Evolutionary conservation across 768 basidiomycete genomes (phyloP).

Genomic region (Kwoniella bestiolae): DNA sequence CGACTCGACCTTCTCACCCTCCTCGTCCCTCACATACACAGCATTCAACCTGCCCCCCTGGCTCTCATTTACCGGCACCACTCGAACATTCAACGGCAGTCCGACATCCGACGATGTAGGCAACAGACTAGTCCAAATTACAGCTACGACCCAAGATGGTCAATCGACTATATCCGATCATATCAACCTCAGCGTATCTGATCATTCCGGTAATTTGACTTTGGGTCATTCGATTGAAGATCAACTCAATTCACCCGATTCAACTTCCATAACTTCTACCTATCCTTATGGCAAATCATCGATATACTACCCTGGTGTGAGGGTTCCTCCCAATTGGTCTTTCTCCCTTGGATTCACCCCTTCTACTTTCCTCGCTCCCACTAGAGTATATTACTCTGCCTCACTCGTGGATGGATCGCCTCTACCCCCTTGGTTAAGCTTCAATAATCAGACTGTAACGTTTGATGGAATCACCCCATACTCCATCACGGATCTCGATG

Average conservation of each 20-base stretch:
- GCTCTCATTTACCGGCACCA: constrained; percentile 70
- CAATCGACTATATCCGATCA: constrained; percentile 63
- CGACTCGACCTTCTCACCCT: constrained; percentile 65
- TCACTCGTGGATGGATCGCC: constrained; percentile 69
- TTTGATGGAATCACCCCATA: constrained; percentile 76
- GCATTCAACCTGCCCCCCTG: constrained; percentile 69
- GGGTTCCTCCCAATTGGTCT: constrained; percentile 81
- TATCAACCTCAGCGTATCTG: constrained; percentile 52
- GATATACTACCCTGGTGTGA: constrained; percentile 62
- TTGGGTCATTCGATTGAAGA: constrained; percentile 65
- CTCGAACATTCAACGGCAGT: constrained; percentile 68
- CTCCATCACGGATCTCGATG: constrained; percentile 59
- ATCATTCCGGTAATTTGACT: constrained; percentile 61
- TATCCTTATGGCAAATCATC: constrained; percentile 64
- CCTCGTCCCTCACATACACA: constrained; percentile 63
- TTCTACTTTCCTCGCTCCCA: constrained; percentile 64
- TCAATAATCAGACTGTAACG: constrained; percentile 70
- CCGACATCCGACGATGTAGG: constrained; percentile 70
- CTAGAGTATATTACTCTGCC: constrained; percentile 67
- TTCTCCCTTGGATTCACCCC: constrained; percentile 84
- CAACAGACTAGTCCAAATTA: constrained; percentile 61
- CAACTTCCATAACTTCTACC: constrained; percentile 72
- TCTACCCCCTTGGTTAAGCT: constrained; percentile 76
- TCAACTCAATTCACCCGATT: constrained; percentile 69
- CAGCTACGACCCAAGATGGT: constrained; percentile 63